Percentiles rank a stretch among this genome's conserved stretches.
These are phyloP conservation scores for Neohortaea acidophila DNA, from an alignment of 495 filamentous ascomycete species.

Conservation along the genomic window DNA sequence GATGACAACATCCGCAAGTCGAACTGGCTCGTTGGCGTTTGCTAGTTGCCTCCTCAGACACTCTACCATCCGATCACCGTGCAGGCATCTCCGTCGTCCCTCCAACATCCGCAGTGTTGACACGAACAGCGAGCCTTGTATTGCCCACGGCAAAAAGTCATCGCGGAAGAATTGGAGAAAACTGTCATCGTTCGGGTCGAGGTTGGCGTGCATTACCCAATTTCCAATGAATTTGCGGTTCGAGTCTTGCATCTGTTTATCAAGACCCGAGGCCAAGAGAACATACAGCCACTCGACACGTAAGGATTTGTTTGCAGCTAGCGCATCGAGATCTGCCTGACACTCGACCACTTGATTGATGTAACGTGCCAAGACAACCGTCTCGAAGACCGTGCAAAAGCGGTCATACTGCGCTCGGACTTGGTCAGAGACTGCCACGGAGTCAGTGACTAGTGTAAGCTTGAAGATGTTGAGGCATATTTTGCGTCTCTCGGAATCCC, in stretches of 20 bases:
- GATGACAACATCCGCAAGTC: slow-evolving; percentile 11
- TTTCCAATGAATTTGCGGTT: slow-evolving; percentile 25
- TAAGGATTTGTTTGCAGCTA: slow-evolving; percentile 16
- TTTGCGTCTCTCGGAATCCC: slow-evolving; percentile 31
- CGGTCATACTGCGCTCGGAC: slow-evolving; percentile 20
- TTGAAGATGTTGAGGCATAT: slow-evolving; percentile 31
- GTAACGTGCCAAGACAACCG: slow-evolving; percentile 27
- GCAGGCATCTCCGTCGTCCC: slow-evolving; percentile 13
- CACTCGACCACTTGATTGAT: slow-evolving; percentile 29
- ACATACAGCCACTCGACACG: slow-evolving; percentile 14
- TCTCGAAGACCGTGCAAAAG: slow-evolving; percentile 27
- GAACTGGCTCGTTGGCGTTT: background rate
- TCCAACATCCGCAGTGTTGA: slow-evolving; percentile 16
- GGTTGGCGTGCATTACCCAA: slow-evolving; percentile 23
- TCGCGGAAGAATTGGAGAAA: slow-evolving; percentile 17
- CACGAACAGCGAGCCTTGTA: slow-evolving; percentile 25
- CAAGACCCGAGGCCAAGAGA: slow-evolving; percentile 22
- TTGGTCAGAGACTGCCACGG: background rate
- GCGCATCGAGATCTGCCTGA: slow-evolving; percentile 20
- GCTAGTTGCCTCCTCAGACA: slow-evolving; percentile 10
- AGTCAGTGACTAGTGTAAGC: slow-evolving; percentile 20
- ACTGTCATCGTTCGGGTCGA: slow-evolving; percentile 4
- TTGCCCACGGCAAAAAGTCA: slow-evolving; percentile 27
- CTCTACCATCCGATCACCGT: slow-evolving; percentile 20
- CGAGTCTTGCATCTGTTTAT: slow-evolving; percentile 23